Percentiles rank a stretch among this genome's conserved stretches.
Conservation (phyloP, 768 basidiomycete genomes). For the Leccinum incarnatum region DNA sequence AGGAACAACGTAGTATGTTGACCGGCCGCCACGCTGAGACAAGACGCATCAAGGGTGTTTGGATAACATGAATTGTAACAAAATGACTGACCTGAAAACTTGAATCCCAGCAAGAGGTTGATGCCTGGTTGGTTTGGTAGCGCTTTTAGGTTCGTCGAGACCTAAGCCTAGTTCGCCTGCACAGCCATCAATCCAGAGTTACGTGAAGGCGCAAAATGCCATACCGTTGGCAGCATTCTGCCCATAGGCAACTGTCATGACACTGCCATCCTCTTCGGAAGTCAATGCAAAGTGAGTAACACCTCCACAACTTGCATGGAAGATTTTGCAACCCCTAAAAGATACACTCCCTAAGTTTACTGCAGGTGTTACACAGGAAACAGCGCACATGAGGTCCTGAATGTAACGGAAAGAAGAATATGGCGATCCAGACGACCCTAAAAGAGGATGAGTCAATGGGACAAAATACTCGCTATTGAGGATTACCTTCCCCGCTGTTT, state of each 20-base stretch:
- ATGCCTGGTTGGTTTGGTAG: conserved; percentile 77
- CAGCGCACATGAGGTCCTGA: conserved; percentile 75
- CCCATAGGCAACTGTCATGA: conserved; percentile 85
- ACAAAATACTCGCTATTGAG: neutral
- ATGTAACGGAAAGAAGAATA: conserved; percentile 86
- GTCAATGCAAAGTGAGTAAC: conserved; percentile 85
- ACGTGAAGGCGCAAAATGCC: neutral
- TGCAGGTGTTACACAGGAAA: neutral
- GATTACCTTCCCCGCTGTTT: conserved; percentile 83
- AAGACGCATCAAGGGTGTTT: neutral
- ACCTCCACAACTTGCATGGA: conserved; percentile 70
- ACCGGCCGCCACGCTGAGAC: conserved; percentile 70
- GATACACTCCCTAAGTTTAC: neutral
- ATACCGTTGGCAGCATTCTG: conserved; percentile 83
- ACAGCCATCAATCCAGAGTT: neutral
- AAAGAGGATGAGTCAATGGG: conserved; percentile 7
- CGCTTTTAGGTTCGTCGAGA: conserved; percentile 76
- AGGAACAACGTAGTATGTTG: conserved; percentile 87
- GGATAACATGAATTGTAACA: conserved; percentile 18
- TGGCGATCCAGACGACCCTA: conserved; percentile 85
- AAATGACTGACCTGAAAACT: conserved; percentile 59
- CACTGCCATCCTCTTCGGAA: conserved; percentile 67
- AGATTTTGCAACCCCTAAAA: conserved; percentile 74
- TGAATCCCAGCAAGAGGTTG: conserved; percentile 72
- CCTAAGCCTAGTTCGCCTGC: conserved; percentile 80